Percentiles rank a stretch among this genome's conserved stretches.
These are phyloP conservation scores for Fusarium camptoceras DNA, from an alignment of 2,329 filamentous ascomycete species.

Conservation along the genomic window DNA sequence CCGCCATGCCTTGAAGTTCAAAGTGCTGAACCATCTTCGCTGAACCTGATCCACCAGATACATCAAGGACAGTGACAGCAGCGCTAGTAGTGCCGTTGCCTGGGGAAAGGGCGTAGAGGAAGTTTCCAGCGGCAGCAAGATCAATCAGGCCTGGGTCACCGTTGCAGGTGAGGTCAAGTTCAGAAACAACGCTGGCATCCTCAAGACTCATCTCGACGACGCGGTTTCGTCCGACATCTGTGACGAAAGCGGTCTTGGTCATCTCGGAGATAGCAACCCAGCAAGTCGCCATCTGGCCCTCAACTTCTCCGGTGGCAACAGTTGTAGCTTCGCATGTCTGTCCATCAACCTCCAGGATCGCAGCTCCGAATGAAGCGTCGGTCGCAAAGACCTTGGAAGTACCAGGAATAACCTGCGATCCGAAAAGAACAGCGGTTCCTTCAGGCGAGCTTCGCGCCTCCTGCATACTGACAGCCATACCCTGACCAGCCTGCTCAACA, in stretches of 20 bases:
- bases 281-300: conserved; percentile 67
- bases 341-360: conserved; percentile 58
- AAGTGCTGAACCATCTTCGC: conserved; percentile 51
- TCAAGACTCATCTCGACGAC: conserved; percentile 67
- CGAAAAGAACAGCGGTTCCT: conserved; percentile 70
- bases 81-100: conserved; percentile 59
- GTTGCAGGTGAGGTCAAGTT: conserved; percentile 57
- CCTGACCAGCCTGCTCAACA: conserved; percentile 47
- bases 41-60: conserved; percentile 18
- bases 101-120: conserved; percentile 68
- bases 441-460: conserved; percentile 56
- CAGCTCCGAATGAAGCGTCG: conserved; percentile 69
- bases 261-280: conserved; percentile 64
- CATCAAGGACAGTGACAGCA: conserved; percentile 55
- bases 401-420: conserved; percentile 59
- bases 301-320: conserved; percentile 56
- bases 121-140: conserved; percentile 62
- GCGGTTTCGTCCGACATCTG: conserved; percentile 64
- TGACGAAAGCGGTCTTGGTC: conserved; percentile 67
- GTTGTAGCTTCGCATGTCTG: conserved; percentile 49
- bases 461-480: conserved; percentile 42
- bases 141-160: conserved; percentile 68
- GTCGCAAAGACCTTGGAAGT: conserved; percentile 63
- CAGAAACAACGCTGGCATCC: conserved; percentile 60
- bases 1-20: conserved; percentile 37